Evolutionary conservation across 768 basidiomycete genomes (phyloP).

Genomic region (Tylopilus vinaceipallidus): DNA sequence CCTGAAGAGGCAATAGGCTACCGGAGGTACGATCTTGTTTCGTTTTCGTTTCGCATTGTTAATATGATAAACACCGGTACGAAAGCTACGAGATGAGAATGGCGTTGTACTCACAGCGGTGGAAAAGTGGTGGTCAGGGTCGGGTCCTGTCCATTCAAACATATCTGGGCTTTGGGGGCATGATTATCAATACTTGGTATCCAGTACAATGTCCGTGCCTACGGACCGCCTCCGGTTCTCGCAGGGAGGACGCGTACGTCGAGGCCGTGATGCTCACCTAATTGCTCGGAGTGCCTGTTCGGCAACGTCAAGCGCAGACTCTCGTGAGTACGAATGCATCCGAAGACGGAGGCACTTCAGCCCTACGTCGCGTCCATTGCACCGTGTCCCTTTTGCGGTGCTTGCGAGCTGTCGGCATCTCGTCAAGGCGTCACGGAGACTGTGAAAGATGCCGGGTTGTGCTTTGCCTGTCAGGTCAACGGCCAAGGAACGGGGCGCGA

Average conservation of each 20-base stretch:
- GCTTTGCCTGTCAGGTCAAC: constrained; percentile 32
- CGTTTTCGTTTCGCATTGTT: not conserved
- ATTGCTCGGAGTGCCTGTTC: constrained; percentile 33
- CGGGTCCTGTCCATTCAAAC: constrained; percentile 60
- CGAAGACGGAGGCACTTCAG: constrained; percentile 36
- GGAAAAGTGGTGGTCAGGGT: constrained; percentile 60
- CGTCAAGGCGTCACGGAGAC: constrained; percentile 26
- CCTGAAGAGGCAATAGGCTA: constrained; percentile 25
- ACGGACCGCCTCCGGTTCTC: not conserved
- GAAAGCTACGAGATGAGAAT: not conserved
- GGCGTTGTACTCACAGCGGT: constrained; percentile 46
- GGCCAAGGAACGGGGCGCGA: constrained; percentile 26
- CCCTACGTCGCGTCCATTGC: not conserved
- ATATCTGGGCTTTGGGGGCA: constrained; percentile 37
- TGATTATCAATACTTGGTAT: not conserved
- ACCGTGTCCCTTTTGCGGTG: not conserved
- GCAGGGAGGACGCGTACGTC: not conserved
- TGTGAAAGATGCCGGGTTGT: constrained; percentile 25
- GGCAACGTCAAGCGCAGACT: constrained; percentile 29
- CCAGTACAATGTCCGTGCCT: not conserved
- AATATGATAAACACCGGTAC: not conserved
- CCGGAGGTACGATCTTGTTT: constrained; percentile 25
- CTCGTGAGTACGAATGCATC: constrained; percentile 39
- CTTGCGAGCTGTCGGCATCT: constrained; percentile 19
- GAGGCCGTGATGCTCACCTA: constrained; percentile 31